Base-by-base conservation (phyloP, 768 basidiomycete genomes). In the Cystobasidium ongulense region DNA sequence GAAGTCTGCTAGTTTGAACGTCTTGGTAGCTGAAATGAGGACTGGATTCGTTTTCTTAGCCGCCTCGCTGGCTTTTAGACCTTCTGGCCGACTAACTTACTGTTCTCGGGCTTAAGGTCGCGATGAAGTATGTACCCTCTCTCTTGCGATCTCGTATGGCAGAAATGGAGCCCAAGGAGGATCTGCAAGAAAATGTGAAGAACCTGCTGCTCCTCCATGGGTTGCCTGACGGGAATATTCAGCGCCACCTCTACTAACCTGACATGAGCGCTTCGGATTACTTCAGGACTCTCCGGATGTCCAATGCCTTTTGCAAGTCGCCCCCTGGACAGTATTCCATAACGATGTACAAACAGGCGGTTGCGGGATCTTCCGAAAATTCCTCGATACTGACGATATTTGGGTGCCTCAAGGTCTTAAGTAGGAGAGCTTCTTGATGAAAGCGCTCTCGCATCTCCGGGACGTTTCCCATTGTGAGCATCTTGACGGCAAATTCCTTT, bases 101-200 rank as follows among this genome's bases (percentile, higher is more conserved):
- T 35, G 33, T 59, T 31, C 57, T 64, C 63, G 25, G 63, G 63
- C 33, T 64, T 41, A 39, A 64, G 41, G 23, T 64, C 63, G 23
- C 63, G 31, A 41, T 64, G 63, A 27, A 64, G 63, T 27, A 64
- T 46, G 4, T 64, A 35, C 15, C 63, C 63, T 64, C 25, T 35
- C 36, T 46, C 63, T 27, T 25, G 63, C 25, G 41, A 46, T 46
- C 25, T 46, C 36, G 63, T 64, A 46, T 64, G 63, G 63, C 63
- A 64, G 63, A 64, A 64, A 46, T 64, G 63, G 63, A 64, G 63
- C 31, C 36, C 63, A 13, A 64, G 63, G 36, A 64, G 41, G 63
- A 64, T 64, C 63, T 64, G 63, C 36, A 64, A 38, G 25, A 41
- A 64, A 46, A 64, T 64, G 25, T 39, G 36, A 25, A 64, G 35